Base-by-base conservation (phyloP, 1,139 yeast genomes). In the Pichia sp. region DNA sequence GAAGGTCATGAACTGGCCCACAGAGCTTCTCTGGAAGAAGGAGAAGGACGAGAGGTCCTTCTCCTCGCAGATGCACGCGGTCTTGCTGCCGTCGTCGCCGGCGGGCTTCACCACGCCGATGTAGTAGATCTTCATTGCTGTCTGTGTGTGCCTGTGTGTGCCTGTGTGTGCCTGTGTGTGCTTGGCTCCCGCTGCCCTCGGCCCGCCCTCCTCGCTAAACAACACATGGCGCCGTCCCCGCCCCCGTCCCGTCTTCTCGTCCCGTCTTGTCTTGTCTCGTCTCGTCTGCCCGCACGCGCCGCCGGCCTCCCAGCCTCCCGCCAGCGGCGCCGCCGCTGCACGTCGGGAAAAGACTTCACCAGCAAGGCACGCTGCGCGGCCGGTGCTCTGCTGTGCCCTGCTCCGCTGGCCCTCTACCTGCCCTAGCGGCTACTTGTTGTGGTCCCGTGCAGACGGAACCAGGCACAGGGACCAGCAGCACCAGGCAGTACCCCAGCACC, bases 1-100 rank as follows among this genome's bases (percentile, higher is more conserved):
- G 70, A 95, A 95, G 3, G 95, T 82, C 97, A 93, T 89, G 73
- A 93, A 93, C 72, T 93, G 97, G 5, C 85, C 80, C 32, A 85
- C 90, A 47, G 79, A 65, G 4, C 60, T 51, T 49, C 65, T 58
- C 54, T 67, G 68, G 58, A 95, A 92, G 72, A 88, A 95, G 45
- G 95, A 84, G 72, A 92, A 93, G 64, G 85, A 87, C 36, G 88
- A 77, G 59, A 95, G 78, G 67, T 95, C 98, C 63, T 87, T 82
- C 38, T 93, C 92, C 40, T 87, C 79, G 13, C 90, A 75, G 56
- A 95, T 79, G 72, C 90, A 97, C 53, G 88, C 72, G 16, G 95
- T 81, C 32, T 49, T 41, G 40, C 19, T 19, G 36, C 45, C 43
- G 67, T 85, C 85, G 23, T 56, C 59, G 16, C 32, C 41, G n/a